These are phyloP conservation scores for Tetrastigma voinierianum DNA, from an alignment of 164 flowering plant species.

Conservation along the genomic window DNA sequence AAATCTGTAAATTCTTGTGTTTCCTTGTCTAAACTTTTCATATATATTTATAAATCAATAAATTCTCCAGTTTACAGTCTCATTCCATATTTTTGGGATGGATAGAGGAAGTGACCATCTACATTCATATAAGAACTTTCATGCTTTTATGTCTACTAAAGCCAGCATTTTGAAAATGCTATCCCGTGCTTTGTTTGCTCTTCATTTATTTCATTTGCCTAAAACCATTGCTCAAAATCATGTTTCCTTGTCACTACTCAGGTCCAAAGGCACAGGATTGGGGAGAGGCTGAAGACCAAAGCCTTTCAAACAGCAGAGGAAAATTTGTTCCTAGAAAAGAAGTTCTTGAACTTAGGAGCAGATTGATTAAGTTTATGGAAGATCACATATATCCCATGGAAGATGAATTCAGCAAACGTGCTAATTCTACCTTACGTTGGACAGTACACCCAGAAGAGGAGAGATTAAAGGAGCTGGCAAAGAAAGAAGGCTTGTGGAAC, in stretches of 20 bases:
- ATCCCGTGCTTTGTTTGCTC: not conserved
- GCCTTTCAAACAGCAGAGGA: constrained; percentile 36
- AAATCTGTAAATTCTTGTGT: not conserved
- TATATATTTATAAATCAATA: not conserved
- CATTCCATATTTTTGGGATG: no score
- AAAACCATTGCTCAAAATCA: constrained; percentile 20
- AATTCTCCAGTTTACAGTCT: not conserved
- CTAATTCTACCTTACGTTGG: constrained; percentile 75
- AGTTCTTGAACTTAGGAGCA: constrained; percentile 55
- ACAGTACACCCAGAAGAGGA: constrained; percentile 94
- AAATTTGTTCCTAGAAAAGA: constrained; percentile 61
- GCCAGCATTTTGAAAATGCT: constrained; percentile 1
- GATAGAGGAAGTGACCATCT: no score
- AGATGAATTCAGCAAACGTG: constrained; percentile 70
- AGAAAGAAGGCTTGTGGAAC: constrained; percentile 93
- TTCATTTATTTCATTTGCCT: not conserved
- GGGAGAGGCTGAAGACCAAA: constrained; percentile 23
- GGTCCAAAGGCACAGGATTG: constrained; percentile 11
- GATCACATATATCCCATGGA: constrained; percentile 87
- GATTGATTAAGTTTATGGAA: constrained; percentile 81
- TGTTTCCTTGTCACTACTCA: not conserved
- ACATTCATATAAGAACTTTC: not conserved
- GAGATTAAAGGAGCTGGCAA: constrained; percentile 79
- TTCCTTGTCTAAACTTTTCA: not conserved
- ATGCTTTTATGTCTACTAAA: no score